A percentile compares a stretch with the other conserved stretches of the same genome.
Conservation (phyloP, 139 green algal genomes). For the Zygnema cylindricum region DNA sequence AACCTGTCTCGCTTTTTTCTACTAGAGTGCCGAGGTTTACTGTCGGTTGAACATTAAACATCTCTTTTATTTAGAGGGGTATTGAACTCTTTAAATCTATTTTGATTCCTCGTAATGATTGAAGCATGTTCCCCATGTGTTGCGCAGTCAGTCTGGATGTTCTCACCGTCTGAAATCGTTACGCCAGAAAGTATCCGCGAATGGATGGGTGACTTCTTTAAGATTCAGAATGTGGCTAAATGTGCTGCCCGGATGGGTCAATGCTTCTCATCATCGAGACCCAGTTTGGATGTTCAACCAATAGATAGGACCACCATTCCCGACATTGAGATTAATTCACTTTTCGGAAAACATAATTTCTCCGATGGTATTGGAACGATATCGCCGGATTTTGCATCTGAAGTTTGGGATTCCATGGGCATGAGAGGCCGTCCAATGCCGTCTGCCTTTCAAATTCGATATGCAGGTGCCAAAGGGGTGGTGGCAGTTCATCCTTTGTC, state of each 20-base stretch:
- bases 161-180: neutral
- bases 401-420: slow-evolving; percentile 25
- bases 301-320: slow-evolving; percentile 12
- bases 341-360: slow-evolving; percentile 61
- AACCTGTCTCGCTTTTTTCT: too few species aligned
- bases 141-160: neutral
- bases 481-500: slow-evolving; percentile 12
- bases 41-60: too few species aligned
- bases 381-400: slow-evolving; percentile 19
- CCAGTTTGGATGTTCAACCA: slow-evolving; percentile 12
- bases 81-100: too few species aligned
- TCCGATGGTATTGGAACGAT: slow-evolving; percentile 68
- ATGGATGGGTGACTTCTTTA: neutral
- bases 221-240: slow-evolving; percentile 53
- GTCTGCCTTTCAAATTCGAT: slow-evolving; percentile 58
- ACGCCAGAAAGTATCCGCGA: neutral
- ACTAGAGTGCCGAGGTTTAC: too few species aligned
- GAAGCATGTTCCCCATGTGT: too few species aligned
- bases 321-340: slow-evolving; percentile 45
- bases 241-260: slow-evolving; percentile 67
- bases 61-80: too few species aligned
- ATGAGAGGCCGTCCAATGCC: neutral
- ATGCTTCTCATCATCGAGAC: slow-evolving; percentile 62
- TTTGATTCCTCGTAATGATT: too few species aligned
- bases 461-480: slow-evolving; percentile 62